A percentile compares a stretch with the other conserved stretches of the same genome.
These are phyloP conservation scores for Pseudogymnoascus destructans DNA, from an alignment of 2,329 filamentous ascomycete genomes.

Conservation along the genomic window DNA sequence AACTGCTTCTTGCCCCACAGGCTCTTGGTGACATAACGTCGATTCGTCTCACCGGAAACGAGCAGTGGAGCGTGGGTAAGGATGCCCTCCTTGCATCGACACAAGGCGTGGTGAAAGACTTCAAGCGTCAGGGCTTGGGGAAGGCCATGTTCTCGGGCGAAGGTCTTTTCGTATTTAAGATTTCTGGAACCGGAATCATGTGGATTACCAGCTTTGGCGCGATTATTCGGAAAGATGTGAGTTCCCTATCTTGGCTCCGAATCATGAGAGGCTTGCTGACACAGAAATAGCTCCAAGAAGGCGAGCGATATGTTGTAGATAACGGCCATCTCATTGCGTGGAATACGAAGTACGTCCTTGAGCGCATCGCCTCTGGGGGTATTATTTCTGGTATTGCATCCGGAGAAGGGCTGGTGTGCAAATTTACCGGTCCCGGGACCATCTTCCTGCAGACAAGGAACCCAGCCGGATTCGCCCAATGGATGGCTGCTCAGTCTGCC, in stretches of 20 bases:
- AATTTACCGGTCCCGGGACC: conserved; percentile 82
- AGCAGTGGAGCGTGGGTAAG: conserved; percentile 73
- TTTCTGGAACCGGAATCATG: conserved; percentile 64
- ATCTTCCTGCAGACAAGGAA: conserved; percentile 91
- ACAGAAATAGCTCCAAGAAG: conserved; percentile 36
- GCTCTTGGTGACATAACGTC: conserved; percentile 76
- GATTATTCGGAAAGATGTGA: conserved; percentile 84
- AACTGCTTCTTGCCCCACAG: conserved; percentile 70
- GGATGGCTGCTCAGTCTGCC: conserved; percentile 21
- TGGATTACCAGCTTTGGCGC: conserved; percentile 93
- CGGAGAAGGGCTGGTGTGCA: conserved; percentile 84
- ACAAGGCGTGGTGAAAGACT: conserved; percentile 75
- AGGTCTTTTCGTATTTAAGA: conserved; percentile 80
- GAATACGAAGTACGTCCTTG: conserved; percentile 89
- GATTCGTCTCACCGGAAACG: conserved; percentile 56
- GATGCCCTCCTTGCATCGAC: conserved; percentile 81
- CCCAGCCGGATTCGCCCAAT: conserved; percentile 38
- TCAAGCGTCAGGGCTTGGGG: conserved; percentile 70
- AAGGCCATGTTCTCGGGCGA: conserved; percentile 94
- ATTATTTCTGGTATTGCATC: conserved; percentile 78
- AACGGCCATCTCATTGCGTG: conserved; percentile 91
- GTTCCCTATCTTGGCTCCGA: conserved; percentile 25
- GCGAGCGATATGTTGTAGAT: conserved; percentile 83
- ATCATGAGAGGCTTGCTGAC: conserved; percentile 12
- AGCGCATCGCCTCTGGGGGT: conserved; percentile 79